These are phyloP conservation scores for Colletotrichum destructivum DNA, from an alignment of 2,329 filamentous ascomycete genomes.

Conservation along the genomic window DNA sequence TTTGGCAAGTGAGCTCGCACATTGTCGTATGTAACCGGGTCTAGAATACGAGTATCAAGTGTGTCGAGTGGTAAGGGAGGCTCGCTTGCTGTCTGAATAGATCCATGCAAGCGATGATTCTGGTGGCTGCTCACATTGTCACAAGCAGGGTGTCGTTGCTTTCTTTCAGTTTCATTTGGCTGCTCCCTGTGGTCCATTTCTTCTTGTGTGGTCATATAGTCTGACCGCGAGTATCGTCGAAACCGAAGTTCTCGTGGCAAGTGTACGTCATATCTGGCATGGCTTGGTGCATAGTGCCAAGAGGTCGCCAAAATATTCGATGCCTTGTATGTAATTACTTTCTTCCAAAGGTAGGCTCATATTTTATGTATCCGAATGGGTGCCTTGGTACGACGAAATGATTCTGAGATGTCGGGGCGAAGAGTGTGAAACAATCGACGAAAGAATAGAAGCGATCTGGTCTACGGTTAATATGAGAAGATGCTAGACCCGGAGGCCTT, in stretches of 20 bases:
- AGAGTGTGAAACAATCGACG: neutral
- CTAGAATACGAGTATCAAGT: conserved; percentile 20
- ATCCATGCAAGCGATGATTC: neutral
- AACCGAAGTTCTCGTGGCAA: neutral
- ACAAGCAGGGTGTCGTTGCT: too few species aligned
- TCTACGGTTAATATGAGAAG: neutral
- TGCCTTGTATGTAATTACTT: too few species aligned
- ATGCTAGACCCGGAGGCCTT: too few species aligned
- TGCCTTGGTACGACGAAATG: neutral
- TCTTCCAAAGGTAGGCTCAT: neutral
- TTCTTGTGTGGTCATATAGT: neutral
- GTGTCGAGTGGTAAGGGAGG: neutral
- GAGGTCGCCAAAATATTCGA: neutral
- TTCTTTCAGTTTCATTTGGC: neutral
- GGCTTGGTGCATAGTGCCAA: neutral
- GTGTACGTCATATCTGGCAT: conserved; percentile 1
- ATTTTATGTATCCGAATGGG: too few species aligned
- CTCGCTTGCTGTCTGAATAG: neutral
- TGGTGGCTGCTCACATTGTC: neutral
- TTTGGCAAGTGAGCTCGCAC: neutral
- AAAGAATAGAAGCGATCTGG: neutral
- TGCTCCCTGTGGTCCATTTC: neutral
- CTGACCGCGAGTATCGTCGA: neutral
- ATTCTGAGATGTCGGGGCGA: too few species aligned
- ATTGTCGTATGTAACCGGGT: conserved; percentile 23